Evolutionary conservation across 371 early-diverging fungal species (phyloP), one percentile per base, ranked within the genome.

Genomic region (Mortierella sp.): DNA sequence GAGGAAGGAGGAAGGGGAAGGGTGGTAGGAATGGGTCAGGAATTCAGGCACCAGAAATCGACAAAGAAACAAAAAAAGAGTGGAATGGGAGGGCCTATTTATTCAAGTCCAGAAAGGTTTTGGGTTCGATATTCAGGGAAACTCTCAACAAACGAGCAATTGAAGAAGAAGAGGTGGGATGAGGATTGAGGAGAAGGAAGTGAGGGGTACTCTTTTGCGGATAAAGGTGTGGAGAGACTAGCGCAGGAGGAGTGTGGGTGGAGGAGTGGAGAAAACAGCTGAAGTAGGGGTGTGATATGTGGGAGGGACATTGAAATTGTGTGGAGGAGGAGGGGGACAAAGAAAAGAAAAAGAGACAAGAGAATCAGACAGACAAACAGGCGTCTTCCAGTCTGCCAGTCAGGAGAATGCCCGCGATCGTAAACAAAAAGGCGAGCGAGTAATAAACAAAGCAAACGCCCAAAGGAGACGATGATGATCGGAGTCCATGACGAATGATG

Each of bases 31-130:
- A n/a, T n/a, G 50, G 68, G 52, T 68, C 68, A 68, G 52, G 47
- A 45, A 68, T 47, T 50, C 50, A 68, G 68, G 68, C 37, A 68
- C 68, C 37, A 53, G 68, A 61, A 52, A 29, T 68, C 40, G 68
- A 68, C 52, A 52, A 68, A 24, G 68, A 24, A n/a, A n/a, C 45
- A 68, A 26, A 68, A 50, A 50, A 47, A 68, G 11, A 22, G n/a
- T 34, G 39, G 52, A 24, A 68, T 39, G 52, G 1, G 5, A 6
- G 48, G 68, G 8, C 47, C 34, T 68, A 68, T 68, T 68, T 68
- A 68, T 61, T 0, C 5, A 19, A 31, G 7, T 61, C 39, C n/a
- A n/a, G 37, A 22, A 37, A n/a, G n/a, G n/a, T n/a, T n/a, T n/a
- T n/a, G 50, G 50, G 10, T n/a, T 50, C 29, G 22, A 37, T 61